These are phyloP conservation scores for Teratosphaeria nubilosa DNA, from an alignment of 2,329 filamentous ascomycete species.

Conservation along the genomic window DNA sequence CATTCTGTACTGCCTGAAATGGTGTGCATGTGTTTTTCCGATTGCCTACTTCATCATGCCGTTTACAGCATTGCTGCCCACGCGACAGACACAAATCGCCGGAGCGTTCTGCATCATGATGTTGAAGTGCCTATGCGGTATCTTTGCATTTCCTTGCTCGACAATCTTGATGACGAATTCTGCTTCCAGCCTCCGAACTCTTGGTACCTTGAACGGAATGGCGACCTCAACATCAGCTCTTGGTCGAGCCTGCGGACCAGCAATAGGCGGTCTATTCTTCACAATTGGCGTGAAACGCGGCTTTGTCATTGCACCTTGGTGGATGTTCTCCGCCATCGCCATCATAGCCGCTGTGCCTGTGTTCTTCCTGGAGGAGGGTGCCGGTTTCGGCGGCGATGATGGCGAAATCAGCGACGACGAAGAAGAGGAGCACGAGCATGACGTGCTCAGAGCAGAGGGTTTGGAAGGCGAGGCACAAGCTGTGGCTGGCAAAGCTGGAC, in stretches of 20 bases:
- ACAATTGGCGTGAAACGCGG: conserved; percentile 64
- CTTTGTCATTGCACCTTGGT: conserved; percentile 73
- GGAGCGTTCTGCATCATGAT: conserved; percentile 58
- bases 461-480: conserved; percentile 16
- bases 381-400: conserved; percentile 48
- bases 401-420: conserved; percentile 29
- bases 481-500: conserved; percentile 10
- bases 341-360: conserved; percentile 59
- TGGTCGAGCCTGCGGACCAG: conserved; percentile 70
- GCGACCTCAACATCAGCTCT: conserved; percentile 74
- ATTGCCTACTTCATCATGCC: conserved; percentile 72
- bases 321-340: conserved; percentile 58
- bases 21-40: conserved; percentile 59
- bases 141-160: conserved; percentile 79
- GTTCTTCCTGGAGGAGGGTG: conserved; percentile 63
- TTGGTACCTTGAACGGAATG: conserved; percentile 85
- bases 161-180: conserved; percentile 89
- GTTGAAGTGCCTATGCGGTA: conserved; percentile 62
- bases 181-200: conserved; percentile 60
- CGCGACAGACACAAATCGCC: conserved; percentile 42
- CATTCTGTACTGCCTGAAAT: conserved; percentile 60
- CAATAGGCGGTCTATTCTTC: conserved; percentile 61
- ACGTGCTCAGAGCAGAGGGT: conserved; percentile 7
- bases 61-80: conserved; percentile 58
- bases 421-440: conserved; percentile 23